Conservation (phyloP, 1,284 basidiomycete species). For the Trichosporon faecale region DNA sequence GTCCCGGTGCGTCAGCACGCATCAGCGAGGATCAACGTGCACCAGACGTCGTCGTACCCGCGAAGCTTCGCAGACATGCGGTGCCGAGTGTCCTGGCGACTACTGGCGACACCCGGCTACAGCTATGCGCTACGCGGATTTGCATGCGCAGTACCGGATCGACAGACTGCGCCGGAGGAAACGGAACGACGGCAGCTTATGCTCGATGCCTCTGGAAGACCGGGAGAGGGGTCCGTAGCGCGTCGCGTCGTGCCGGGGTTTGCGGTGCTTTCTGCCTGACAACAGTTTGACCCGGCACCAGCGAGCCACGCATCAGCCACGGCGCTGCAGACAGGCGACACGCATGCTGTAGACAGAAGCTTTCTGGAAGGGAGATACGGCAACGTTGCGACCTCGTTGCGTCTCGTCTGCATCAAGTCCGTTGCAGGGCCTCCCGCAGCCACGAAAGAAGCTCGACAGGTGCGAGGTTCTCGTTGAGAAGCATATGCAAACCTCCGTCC, state of each 20-base stretch:
- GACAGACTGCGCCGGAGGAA: background rate
- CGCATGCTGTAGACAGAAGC: too few relatives aligned
- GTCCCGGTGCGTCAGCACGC: background rate
- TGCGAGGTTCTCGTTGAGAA: background rate
- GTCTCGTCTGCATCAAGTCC: background rate
- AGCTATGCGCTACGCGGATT: background rate
- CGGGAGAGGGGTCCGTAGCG: background rate
- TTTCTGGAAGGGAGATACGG: too few relatives aligned
- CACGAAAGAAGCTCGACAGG: background rate
- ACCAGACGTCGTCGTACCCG: background rate
- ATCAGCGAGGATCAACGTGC: background rate
- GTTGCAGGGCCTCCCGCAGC: background rate
- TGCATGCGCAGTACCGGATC: too few relatives aligned
- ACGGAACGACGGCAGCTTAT: background rate
- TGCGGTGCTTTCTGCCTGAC: too few relatives aligned
- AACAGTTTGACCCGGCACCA: too few relatives aligned
- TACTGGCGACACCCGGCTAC: background rate
- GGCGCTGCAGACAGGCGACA: too few relatives aligned
- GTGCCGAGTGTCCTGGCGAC: background rate
- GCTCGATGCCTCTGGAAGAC: background rate
- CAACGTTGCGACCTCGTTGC: background rate
- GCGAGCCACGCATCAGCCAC: too few relatives aligned
- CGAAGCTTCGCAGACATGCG: background rate
- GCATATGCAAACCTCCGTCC: background rate
- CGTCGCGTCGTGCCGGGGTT: background rate